Evolutionary conservation across 345 rosid species (phyloP), one percentile per base, ranked within the genome.

Genomic region (Brassica incana): DNA sequence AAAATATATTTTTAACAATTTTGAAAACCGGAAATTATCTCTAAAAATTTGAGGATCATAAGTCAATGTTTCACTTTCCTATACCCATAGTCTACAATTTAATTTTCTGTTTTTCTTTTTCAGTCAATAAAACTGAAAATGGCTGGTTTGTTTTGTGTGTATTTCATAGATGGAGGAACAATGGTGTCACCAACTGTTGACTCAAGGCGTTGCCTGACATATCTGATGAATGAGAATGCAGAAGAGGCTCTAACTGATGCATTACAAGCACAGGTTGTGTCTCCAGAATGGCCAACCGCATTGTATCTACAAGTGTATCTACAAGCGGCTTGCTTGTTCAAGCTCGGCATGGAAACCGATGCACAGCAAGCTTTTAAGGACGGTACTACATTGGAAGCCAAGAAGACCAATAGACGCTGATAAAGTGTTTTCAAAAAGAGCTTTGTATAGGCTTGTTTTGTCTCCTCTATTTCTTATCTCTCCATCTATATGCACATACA

Each of bases 241-340:
- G 92, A 90, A 77, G 90, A 89, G 79, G 99, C 96, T 56, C 87
- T 95, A 2, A 92, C 91, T 6, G 98, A 95, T 75, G 97, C 99
- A 1, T 85, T 88, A 87, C 97, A 92, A 67, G 97, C 98, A 1
- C 97, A 89, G 75, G 95, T 82, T 40, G 83, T 91, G 29, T 92
- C 99, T 43, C 97, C 98, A 0, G 97, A 90, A 43, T 95, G 99
- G 99, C 84, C n/a, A n/a, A n/a, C n/a, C n/a, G n/a, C n/a, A n/a
- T 92, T 90, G 62, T 93, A 95, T 73, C 93, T 23, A 23, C 25
- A 23, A 23, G 25, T 23, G 25, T 23, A 23, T 23, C 25, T 95
- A 60, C 98, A 95, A 84, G 97, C 99, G 4, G 89, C 94, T 69
- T 90, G 92, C 84, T 84, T 90, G 79, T 87, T 91, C 85, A 88